Evolutionary conservation across 768 basidiomycete genomes (phyloP).

Genomic region (Boletus pseudopeckii): DNA sequence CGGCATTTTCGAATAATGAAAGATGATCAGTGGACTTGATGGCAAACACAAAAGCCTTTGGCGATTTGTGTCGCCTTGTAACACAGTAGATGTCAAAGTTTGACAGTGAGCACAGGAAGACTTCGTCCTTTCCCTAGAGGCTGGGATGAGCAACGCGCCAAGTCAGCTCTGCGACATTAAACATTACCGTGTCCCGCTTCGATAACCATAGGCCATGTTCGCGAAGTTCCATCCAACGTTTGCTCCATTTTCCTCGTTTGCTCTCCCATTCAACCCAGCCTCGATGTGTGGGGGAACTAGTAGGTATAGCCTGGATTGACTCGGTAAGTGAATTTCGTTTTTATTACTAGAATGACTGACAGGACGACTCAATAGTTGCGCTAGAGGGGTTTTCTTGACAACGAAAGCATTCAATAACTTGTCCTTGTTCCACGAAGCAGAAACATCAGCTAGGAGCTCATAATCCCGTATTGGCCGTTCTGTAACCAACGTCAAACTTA

Average conservation of each 20-base stretch:
- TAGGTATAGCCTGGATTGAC: conserved; percentile 47
- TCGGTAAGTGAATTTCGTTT: conserved; percentile 41
- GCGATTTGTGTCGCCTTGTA: conserved; percentile 73
- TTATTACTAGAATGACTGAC: conserved; percentile 39
- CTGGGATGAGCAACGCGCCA: conserved; percentile 3
- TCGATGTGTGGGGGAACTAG: conserved; percentile 39
- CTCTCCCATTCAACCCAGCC: conserved; percentile 85
- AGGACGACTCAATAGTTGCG: conserved; percentile 52
- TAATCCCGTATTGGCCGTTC: conserved; percentile 90
- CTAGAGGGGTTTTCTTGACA: conserved; percentile 69
- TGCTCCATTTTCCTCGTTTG: conserved; percentile 94
- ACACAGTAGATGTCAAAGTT: conserved; percentile 87
- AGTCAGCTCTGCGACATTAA: background rate
- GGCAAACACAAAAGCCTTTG: conserved; percentile 82
- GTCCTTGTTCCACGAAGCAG: conserved; percentile 85
- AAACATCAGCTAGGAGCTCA: conserved; percentile 76
- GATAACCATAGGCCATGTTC: conserved; percentile 85
- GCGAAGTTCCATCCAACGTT: conserved; percentile 83
- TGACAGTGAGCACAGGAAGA: conserved; percentile 76
- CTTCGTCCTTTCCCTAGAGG: conserved; percentile 77
- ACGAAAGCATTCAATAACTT: conserved; percentile 78
- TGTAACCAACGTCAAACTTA: conserved; percentile 31
- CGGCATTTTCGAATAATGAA: conserved; percentile 80
- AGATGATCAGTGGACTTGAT: conserved; percentile 87
- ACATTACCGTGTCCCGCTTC: conserved; percentile 80